Evolutionary conservation across 257 asterid species (phyloP), one percentile per base, ranked within the genome.

Genomic region (Solanum acaule): DNA sequence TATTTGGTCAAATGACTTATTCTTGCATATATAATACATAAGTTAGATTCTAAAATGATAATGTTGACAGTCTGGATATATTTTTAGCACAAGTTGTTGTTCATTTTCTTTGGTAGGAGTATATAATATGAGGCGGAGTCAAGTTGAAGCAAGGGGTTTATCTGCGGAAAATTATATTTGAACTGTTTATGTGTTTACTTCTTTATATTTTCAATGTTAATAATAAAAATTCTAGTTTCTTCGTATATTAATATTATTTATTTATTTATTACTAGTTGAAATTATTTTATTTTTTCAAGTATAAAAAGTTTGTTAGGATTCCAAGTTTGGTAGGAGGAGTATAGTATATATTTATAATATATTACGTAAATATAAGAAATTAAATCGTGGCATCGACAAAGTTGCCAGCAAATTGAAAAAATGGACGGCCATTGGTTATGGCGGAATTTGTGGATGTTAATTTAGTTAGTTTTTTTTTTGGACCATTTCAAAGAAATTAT

Each of bases 371-470:
- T 25, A 31, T 49, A 49, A 79, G 37, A 49, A 49, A 16, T 44
- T 31, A 27, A 46, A 49, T 49, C 86, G 70, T 82, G 86, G 86
- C 29, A 82, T 29, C 86, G 86, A 82, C 70, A 16, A 82, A 52
- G 6, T 46, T 27, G 86, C 27, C 86, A 49, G 86, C 29, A 46
- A 49, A 82, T 82, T 18, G 29, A 16, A 49, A 81, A 65, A 27
- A 82, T 49, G 70, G 70, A 82, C 86, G 70, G 70, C 86, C 86
- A 82, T 10, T 82, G 44, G 86, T 49, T 40, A 82, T 18, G 86
- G 70, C 70, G 86, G 70, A 49, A 49, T 82, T 82, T 82, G 44
- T 82, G 86, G 86, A 46, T 82, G 70, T 82, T 82, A 82, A 3
- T 46, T 34, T 15, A 8, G 11, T 33, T 33, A 0, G 6, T 70